phyloP scores from a whole-genome alignment of 805 yeast species.

The Citeromyces nyonsensis region DNA sequence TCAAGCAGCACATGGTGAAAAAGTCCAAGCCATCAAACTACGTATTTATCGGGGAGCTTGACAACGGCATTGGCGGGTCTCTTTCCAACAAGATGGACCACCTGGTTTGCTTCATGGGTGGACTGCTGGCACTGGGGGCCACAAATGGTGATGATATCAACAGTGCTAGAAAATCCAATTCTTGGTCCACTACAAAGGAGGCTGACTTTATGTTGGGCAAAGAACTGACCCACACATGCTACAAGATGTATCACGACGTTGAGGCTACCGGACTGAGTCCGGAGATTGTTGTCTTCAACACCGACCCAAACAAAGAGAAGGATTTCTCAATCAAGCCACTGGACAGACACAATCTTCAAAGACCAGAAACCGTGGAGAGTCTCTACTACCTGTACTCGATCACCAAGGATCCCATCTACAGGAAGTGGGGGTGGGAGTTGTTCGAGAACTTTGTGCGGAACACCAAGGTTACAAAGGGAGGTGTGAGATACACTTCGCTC shows the following conservation, averaged over 20 bases:
- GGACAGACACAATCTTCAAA: constrained; percentile 76
- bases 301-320: constrained; percentile 20
- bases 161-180: constrained; percentile 34
- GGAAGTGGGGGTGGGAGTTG: constrained; percentile 84
- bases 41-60: constrained; percentile 66
- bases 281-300: constrained; percentile 76
- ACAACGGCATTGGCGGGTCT: constrained; percentile 44
- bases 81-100: constrained; percentile 79
- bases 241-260: constrained; percentile 63
- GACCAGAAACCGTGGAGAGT: constrained; percentile 91
- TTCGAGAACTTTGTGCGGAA: constrained; percentile 54
- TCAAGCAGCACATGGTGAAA: constrained; percentile 47
- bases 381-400: constrained; percentile 66
- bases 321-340: constrained; percentile 58
- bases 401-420: constrained; percentile 66
- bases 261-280: constrained; percentile 72
- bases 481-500: constrained; percentile 41
- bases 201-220: constrained; percentile 55
- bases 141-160: constrained; percentile 52
- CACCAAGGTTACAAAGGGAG: constrained; percentile 31
- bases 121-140: constrained; percentile 78
- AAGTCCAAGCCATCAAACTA: constrained; percentile 47
- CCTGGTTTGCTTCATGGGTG: constrained; percentile 83
- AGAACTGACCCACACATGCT: constrained; percentile 69
- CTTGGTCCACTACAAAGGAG: constrained; percentile 46